phyloP scores from a whole-genome alignment of 768 basidiomycete species.

The Russula emetica region DNA sequence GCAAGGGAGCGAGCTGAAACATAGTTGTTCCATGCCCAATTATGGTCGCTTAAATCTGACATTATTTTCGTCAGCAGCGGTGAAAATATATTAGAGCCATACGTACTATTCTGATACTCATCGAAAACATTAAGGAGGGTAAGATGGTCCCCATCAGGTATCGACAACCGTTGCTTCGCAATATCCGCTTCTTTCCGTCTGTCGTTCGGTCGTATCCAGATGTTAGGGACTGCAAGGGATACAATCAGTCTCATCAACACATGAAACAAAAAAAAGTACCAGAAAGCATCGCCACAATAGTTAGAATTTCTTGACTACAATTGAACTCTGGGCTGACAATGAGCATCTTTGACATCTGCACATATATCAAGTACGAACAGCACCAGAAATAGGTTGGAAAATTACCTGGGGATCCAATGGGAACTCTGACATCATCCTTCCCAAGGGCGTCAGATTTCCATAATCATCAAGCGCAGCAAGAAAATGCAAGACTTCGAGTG shows the following conservation, averaged over 20 bases:
- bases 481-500: slow-evolving; percentile 89
- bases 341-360: slow-evolving; percentile 84
- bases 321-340: slow-evolving; percentile 92
- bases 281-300: slow-evolving; percentile 94
- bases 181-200: slow-evolving; percentile 87
- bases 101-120: slow-evolving; percentile 76
- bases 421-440: slow-evolving; percentile 94
- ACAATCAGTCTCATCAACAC: not conserved
- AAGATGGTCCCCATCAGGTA: slow-evolving; percentile 93
- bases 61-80: not conserved
- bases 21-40: slow-evolving; percentile 91
- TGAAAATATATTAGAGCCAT: not conserved
- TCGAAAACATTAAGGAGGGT: slow-evolving; percentile 95
- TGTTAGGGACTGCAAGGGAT: slow-evolving; percentile 66
- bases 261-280: slow-evolving; percentile 43
- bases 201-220: slow-evolving; percentile 90
- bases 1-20: slow-evolving; percentile 75
- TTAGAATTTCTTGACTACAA: slow-evolving; percentile 93
- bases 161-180: slow-evolving; percentile 80
- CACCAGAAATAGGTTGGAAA: not conserved
- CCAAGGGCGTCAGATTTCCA: slow-evolving; percentile 82
- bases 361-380: not conserved
- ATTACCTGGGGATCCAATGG: slow-evolving; percentile 92
- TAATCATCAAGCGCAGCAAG: slow-evolving; percentile 91
- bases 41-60: slow-evolving; percentile 50